Evolutionary conservation across 2,329 filamentous ascomycete genomes (phyloP).

Genomic region (Cercospora sojina): DNA sequence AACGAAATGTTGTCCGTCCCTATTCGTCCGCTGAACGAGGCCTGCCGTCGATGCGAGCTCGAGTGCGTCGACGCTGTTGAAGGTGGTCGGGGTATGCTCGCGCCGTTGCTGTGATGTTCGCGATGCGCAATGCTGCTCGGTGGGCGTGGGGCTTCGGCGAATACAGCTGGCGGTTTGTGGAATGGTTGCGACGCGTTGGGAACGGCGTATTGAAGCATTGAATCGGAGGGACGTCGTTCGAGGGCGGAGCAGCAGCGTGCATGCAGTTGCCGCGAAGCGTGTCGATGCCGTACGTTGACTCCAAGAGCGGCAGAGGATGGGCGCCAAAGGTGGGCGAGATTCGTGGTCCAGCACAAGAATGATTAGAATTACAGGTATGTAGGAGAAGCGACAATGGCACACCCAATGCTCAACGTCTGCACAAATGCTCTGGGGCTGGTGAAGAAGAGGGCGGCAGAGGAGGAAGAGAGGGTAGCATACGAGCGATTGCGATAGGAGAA

Average conservation of each 20-base stretch:
- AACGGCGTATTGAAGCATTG: slow-evolving; percentile 49
- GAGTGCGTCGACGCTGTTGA: slow-evolving; percentile 55
- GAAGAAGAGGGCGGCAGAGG: background rate
- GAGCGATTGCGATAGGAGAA: slow-evolving; percentile 3
- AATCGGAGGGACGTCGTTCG: slow-evolving; percentile 43
- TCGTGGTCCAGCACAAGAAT: background rate
- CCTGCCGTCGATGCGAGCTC: slow-evolving; percentile 8
- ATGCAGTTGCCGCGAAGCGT: background rate
- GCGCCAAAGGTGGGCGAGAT: background rate
- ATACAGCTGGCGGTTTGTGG: slow-evolving; percentile 23
- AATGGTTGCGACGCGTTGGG: slow-evolving; percentile 29
- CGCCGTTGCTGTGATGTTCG: slow-evolving; percentile 37
- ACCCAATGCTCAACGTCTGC: background rate
- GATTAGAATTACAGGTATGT: slow-evolving; percentile 2
- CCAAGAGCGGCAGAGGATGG: background rate
- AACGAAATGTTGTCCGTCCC: slow-evolving; percentile 36
- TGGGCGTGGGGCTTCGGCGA: slow-evolving; percentile 22
- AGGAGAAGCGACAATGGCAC: background rate
- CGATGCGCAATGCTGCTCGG: slow-evolving; percentile 12
- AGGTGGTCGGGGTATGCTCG: slow-evolving; percentile 54
- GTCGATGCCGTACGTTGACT: background rate
- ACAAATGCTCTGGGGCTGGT: background rate
- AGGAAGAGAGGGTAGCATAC: background rate
- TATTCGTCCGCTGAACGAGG: slow-evolving; percentile 17
- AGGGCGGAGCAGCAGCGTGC: background rate